Evolutionary conservation across 2,329 filamentous ascomycete genomes (phyloP), one percentile per base, ranked within the genome.

Genomic region (Calonectria pseudoreteaudii): DNA sequence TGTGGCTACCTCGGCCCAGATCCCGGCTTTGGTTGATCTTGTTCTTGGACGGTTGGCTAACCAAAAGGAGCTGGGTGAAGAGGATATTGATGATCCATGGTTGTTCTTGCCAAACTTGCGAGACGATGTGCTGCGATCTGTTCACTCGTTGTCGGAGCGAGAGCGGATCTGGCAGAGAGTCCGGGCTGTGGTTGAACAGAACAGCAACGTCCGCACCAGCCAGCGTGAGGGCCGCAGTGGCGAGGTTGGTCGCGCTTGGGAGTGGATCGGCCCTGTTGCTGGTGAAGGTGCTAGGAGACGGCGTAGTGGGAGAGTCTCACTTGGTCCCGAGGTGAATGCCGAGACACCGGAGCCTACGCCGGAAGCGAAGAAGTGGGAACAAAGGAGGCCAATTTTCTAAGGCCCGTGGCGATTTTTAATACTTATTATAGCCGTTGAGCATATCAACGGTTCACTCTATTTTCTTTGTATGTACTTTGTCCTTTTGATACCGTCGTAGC

Each of bases 41-140:
- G 96, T 96, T 2, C 89, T 99, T 34, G 93, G 96, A 79, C 91
- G 95, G 58, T 90, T 99, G 20, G 93, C 94, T 14, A 92, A 90
- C 44, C 96, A 98, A 83, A 97, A 96, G 74, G 93, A 94, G 75
- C 86, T 96, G n/a, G 93, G 95, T 75, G 92, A 91, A 84, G 82
- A 92, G 82, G 83, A 89, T 83, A 74, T 93, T 66, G 90, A 92
- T 23, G 96, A 98, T 75, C 89, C 93, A 1, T 98, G 94, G 86
- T 91, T 99, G 75, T 94, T 95, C 81, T 91, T 98, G 79, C 94
- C 94, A 0, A 97, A 98, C 82, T 87, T 99, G 68, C 90, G 97
- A 73, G 97, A 99, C 81, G 96, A 98, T 81, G 93, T 99, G 4
- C 88, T 99, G 49, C 90, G 96, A 26, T 91, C 93, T 34, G 93